Percentiles rank a stretch among this genome's conserved stretches.
Conservation (phyloP, 164 flowering plant genomes). For the Stephania cephalantha region DNA sequence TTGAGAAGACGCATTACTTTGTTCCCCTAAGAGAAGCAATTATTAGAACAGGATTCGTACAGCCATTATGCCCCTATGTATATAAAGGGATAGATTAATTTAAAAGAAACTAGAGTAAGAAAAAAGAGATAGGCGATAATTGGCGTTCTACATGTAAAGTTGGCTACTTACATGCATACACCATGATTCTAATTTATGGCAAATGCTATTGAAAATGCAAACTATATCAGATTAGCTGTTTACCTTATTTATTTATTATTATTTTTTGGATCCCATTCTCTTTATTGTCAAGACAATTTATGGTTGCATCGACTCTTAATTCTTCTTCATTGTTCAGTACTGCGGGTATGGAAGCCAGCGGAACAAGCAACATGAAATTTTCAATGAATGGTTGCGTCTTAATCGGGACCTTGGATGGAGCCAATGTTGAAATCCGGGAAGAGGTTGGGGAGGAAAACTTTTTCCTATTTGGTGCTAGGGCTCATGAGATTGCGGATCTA, state of each 20-base stretch:
- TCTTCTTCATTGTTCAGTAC: slow-evolving; percentile 39
- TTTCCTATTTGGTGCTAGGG: slow-evolving; percentile 88
- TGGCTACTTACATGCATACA: neutral
- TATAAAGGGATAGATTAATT: neutral
- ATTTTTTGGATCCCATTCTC: no score
- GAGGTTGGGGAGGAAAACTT: slow-evolving; percentile 94
- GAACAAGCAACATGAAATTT: slow-evolving; percentile 99
- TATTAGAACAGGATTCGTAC: neutral
- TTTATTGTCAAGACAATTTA: no score
- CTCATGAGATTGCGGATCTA: slow-evolving; percentile 76
- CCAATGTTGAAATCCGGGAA: slow-evolving; percentile 92
- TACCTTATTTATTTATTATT: no score
- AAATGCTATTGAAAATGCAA: neutral
- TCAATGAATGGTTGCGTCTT: slow-evolving; percentile 89
- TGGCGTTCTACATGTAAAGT: neutral
- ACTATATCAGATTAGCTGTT: neutral
- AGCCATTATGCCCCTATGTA: neutral
- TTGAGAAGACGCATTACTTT: neutral
- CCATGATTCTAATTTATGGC: neutral
- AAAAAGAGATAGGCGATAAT: neutral
- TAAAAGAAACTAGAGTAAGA: neutral
- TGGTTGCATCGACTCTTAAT: neutral
- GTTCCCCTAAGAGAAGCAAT: neutral
- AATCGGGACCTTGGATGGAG: slow-evolving; percentile 95
- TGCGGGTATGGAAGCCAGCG: slow-evolving; percentile 99